Conservation (phyloP, 2,329 filamentous ascomycete genomes). For the Beauveria sp. region DNA sequence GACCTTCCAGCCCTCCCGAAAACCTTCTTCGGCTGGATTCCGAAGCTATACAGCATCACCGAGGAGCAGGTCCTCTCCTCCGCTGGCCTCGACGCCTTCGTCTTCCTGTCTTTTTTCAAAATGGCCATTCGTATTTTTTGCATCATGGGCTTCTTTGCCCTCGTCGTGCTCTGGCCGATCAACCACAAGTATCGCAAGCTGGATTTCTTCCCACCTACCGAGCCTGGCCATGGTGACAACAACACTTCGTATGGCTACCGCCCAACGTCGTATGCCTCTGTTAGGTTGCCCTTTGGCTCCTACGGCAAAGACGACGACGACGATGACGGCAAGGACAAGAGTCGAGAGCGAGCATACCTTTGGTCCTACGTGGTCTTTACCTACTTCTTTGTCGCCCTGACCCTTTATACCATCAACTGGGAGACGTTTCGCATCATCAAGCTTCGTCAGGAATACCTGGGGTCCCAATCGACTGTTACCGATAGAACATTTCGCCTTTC, state of each 20-base stretch:
- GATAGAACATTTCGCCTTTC: constrained; percentile 89
- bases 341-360: constrained; percentile 47
- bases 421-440: constrained; percentile 82
- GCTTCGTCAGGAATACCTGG: constrained; percentile 82
- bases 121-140: constrained; percentile 82
- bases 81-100: constrained; percentile 89
- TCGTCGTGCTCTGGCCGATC: constrained; percentile 75
- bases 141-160: constrained; percentile 73
- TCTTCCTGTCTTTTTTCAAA: constrained; percentile 92
- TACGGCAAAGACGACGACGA: background rate
- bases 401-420: constrained; percentile 72
- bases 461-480: constrained; percentile 89
- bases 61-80: constrained; percentile 86
- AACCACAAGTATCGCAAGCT: constrained; percentile 54
- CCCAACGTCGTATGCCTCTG: constrained; percentile 7
- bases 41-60: constrained; percentile 72
- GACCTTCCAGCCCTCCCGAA: constrained; percentile 72
- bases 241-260: constrained; percentile 1
- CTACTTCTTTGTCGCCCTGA: constrained; percentile 80
- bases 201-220: background rate
- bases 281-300: constrained; percentile 14
- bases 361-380: constrained; percentile 95
- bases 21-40: constrained; percentile 88
- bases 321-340: constrained; percentile 22
- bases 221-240: constrained; percentile 2